phyloP scores from a whole-genome alignment of 2,329 filamentous ascomycete species.

The Cladosporium sp. region DNA sequence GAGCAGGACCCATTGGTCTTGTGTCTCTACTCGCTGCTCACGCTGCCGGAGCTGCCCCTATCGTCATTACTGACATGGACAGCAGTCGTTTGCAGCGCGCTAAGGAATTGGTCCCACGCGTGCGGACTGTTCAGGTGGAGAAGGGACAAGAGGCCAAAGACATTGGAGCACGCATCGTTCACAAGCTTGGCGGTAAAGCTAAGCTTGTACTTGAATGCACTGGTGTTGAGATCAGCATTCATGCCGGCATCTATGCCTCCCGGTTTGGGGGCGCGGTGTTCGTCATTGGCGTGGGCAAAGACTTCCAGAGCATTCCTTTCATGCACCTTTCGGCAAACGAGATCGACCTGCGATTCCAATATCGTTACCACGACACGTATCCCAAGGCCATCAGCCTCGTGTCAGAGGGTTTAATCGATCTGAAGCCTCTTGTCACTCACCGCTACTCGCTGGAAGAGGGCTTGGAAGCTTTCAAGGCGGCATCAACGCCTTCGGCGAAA shows the following conservation, averaged over 20 bases:
- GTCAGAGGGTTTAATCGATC: conserved; percentile 74
- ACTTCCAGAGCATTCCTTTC: conserved; percentile 91
- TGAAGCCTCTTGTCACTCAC: conserved; percentile 82
- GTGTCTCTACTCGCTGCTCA: conserved; percentile 39
- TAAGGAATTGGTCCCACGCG: conserved; percentile 31
- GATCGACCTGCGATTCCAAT: conserved; percentile 94
- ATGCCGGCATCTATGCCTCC: conserved; percentile 77
- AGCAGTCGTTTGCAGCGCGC: conserved; percentile 35
- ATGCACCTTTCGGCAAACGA: conserved; percentile 88
- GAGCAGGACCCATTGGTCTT: conserved; percentile 35
- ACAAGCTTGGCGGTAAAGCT: conserved; percentile 62
- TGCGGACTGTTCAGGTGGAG: conserved; percentile 31
- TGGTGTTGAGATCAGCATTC: conserved; percentile 84
- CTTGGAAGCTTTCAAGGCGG: conserved; percentile 81
- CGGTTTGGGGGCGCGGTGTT: conserved; percentile 98
- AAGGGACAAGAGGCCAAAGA: conserved; percentile 34
- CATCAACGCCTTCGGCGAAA: conserved; percentile 79
- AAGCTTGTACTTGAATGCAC: conserved; percentile 85
- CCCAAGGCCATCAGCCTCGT: conserved; percentile 85
- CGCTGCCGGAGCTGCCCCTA: conserved; percentile 39
- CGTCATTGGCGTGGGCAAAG: conserved; percentile 89
- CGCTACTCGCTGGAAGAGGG: conserved; percentile 81
- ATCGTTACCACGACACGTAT: conserved; percentile 95
- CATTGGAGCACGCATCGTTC: conserved; percentile 26
- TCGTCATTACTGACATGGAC: conserved; percentile 42